Conservation (phyloP, 345 rosid genomes). For the Euclidium syriacum region DNA sequence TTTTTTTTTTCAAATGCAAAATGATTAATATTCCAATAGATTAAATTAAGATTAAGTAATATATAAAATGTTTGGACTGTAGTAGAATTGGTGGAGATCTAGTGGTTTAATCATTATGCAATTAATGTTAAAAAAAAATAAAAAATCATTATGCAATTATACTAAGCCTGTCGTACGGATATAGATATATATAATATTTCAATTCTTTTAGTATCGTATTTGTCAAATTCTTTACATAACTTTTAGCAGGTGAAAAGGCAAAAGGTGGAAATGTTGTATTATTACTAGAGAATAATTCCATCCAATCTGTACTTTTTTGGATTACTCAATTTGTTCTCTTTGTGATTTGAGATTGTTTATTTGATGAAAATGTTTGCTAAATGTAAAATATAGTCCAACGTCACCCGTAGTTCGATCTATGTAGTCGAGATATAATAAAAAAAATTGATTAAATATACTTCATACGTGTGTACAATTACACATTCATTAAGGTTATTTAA, state of each 20-base stretch:
- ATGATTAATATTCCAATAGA: not conserved
- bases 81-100: conserved; percentile 18
- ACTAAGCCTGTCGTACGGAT: conserved; percentile 15
- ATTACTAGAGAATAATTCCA: conserved; percentile 23
- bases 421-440: not conserved
- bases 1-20: not conserved
- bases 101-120: conserved; percentile 16
- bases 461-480: not conserved
- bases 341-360: not conserved
- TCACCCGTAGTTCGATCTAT: conserved; percentile 9
- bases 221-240: not conserved
- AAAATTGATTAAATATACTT: not conserved
- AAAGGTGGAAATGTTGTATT: conserved; percentile 11
- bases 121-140: too few species aligned
- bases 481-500: not conserved
- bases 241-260: conserved; percentile 26
- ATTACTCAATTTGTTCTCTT: conserved; percentile 9
- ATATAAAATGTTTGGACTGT: not conserved
- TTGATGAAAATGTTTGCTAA: not conserved
- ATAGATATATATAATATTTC: not conserved
- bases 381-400: not conserved
- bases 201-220: not conserved
- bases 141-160: conserved; percentile 23
- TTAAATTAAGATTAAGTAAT: not conserved
- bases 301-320: conserved; percentile 32